Evolutionary conservation across 768 basidiomycete species (phyloP), one percentile per base, ranked within the genome.

Genomic region (Rhodotorula kratochvilovae): DNA sequence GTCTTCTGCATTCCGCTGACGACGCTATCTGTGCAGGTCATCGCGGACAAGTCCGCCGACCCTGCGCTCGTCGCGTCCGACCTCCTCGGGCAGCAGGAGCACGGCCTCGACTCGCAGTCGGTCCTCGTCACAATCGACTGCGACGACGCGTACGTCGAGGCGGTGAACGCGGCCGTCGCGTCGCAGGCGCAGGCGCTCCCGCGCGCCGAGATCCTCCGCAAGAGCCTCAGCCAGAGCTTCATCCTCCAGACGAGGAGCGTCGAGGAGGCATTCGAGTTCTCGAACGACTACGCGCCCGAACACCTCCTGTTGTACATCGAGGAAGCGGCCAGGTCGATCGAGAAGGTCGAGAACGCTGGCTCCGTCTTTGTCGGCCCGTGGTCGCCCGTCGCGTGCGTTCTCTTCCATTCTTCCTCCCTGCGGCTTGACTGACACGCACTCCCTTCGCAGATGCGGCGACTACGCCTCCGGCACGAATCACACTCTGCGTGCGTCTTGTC

Each of bases 381-480:
- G 80, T 90, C 94, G 1, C 96, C 96, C 0, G 96, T 98, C 82
- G 95, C 92, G 92, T 93, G 78, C 63, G 72, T 73, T 27, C 16
- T 42, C 8, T 16, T 36, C 25, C 8, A 2, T 6, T 17, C 10
- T 6, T 53, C 36, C 36, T 5, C 39, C 25, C 13, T 33, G 17
- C 36, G 36, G 46, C 63, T 58, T 25, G 56, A 50, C 63, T 63
- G 31, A 69, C 71, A 3, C 65, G 29, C 42, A 48, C 17, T 29
- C 29, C 58, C 29, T 25, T 36, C 58, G 48, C 76, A 97, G 95
- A 76, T 97, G 92, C 80, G 96, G 96, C 42, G 96, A 99, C 81
- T 99, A 98, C 77, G 95, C 95, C 12, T 98, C 95, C 0, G 96
- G 96, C 29, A 98, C 96, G 15, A 99, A 99, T 81, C 96, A 99